A percentile compares a stretch with the other conserved stretches of the same genome.
These are phyloP conservation scores for Vaccinium myrtillus DNA, from an alignment of 148 eudicot species.

Conservation along the genomic window DNA sequence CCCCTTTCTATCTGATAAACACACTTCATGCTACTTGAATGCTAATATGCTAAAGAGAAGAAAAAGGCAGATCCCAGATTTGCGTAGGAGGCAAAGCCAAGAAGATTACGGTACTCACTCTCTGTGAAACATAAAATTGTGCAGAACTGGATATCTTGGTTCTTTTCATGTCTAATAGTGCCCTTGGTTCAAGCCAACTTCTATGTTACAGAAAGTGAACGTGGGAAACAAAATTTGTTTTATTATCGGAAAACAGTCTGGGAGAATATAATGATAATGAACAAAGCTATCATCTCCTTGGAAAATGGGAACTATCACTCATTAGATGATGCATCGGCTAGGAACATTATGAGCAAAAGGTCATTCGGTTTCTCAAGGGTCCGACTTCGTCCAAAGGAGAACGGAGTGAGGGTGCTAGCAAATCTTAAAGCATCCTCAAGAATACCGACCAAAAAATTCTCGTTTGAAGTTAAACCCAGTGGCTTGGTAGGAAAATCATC, in stretches of 20 bases:
- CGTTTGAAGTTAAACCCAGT: slow-evolving; percentile 17
- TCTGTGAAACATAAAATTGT: slow-evolving; percentile 43
- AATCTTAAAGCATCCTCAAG: slow-evolving; percentile 70
- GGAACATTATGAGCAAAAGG: slow-evolving; percentile 43
- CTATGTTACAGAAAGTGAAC: slow-evolving; percentile 85
- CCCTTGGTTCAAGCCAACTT: slow-evolving; percentile 79
- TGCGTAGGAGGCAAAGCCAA: neutral
- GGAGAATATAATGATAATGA: slow-evolving; percentile 53
- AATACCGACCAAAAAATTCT: slow-evolving; percentile 19
- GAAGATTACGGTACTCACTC: slow-evolving; percentile 18
- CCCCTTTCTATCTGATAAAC: slow-evolving; percentile 49
- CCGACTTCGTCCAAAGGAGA: slow-evolving; percentile 74
- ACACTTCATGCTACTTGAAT: slow-evolving; percentile 28
- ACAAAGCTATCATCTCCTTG: slow-evolving; percentile 27
- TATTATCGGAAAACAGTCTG: slow-evolving; percentile 63
- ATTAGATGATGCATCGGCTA: slow-evolving; percentile 37
- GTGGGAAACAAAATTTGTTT: slow-evolving; percentile 61
- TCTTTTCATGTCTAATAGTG: slow-evolving; percentile 55
- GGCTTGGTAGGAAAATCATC: slow-evolving; percentile 14
- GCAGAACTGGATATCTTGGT: slow-evolving; percentile 78
- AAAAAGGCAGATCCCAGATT: slow-evolving; percentile 13
- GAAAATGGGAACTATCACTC: slow-evolving; percentile 41
- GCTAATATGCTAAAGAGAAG: slow-evolving; percentile 14
- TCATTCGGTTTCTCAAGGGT: slow-evolving; percentile 83
- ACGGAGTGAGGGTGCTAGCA: slow-evolving; percentile 66